Base-by-base conservation (phyloP, 1,284 basidiomycete genomes). In the Apiotrichum laibachii region DNA sequence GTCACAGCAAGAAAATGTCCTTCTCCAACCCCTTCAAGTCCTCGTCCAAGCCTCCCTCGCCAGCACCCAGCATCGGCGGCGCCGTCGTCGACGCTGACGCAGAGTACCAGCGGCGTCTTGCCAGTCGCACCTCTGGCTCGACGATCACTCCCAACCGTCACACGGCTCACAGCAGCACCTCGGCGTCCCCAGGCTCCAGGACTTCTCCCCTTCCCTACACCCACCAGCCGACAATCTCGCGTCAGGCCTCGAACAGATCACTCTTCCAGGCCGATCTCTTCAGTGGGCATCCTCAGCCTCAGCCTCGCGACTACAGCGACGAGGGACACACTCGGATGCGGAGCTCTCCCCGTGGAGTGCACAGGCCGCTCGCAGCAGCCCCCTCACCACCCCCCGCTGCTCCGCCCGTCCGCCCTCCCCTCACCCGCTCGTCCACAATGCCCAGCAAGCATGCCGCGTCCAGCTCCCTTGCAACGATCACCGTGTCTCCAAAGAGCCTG, bases 61-160 rank as follows among this genome's bases (percentile, higher is more conserved):
- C 43, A 11, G 10, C 43, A n/a, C 43, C 43, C 43, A 18, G n/a
- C 19, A 19, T 10, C 43, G 12, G 18, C 1, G 12, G 18, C 40
- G 18, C 34, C 21, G 18, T 31, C 10, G 22, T 47, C 35, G 57
- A 59, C 31, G 26, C 54, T 9, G 57, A 59, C 21, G 48, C 53
- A 42, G 47, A 49, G 8, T 54, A 54, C 42, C 52, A 48, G 40
- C 57, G 49, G 42, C 57, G 57, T 7, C 42, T 50, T 9, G 52
- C 57, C 13, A 50, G 47, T n/a, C 52, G 52, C 35, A 53, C 47
- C 16, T 59, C 57, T n/a, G 45, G 45, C 39, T 6, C 31, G 6
- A 59, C 57, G 2, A 46, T 50, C 26, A 33, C 31, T 21, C 31
- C 34, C 34, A n/a, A 44, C 33, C 22, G 31, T n/a, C 16, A 37